Base-by-base conservation (phyloP, 2,329 filamentous ascomycete genomes). In the Colletotrichum sp. region DNA sequence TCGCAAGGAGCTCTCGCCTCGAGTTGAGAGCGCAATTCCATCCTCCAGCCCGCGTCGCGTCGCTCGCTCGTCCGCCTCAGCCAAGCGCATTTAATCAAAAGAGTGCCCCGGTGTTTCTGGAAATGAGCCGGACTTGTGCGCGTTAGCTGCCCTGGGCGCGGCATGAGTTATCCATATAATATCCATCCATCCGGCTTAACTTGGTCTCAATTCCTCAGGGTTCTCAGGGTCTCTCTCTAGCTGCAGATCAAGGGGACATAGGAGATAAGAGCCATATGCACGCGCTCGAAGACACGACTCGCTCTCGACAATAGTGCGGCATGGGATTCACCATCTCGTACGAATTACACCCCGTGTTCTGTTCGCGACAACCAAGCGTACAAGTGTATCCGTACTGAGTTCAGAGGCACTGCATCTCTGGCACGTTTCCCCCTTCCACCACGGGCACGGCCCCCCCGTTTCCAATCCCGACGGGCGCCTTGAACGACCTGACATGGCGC, bases 401-500 rank as follows among this genome's bases (percentile, higher is more conserved):
- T 52, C 43, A 52, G n/a, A 52, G 43, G n/a, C 43, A 21, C 18
- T n/a, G 52, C 60, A 66, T 24, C 21, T 26, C 32, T 38, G 68
- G 68, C 52, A 65, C 30, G 30, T 67, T 63, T 60, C 38, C 12
- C 15, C 34, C 13, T 52, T 48, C 24, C 26, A 6, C 21, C 12
- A 7, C 26, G 18, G 13, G 71, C 74, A 76, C 70, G 74, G 70
- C 68, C 58, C 74, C 60, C 65, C 70, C 65, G 65, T 52, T 58
- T 60, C 64, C 58, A 75, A 66, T 64, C 48, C 58, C 58, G 64
- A 68, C 70, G 57, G 70, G 64, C 72, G 58, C 34, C 43, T 60
- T 26, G 69, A 58, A 52, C 38, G 32, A 64, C 69, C 43, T 64
- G 21, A 58, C 69, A 58, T 64, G 21, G 58, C 21, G 32, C 30